Percentiles rank a stretch among this genome's conserved stretches.
Conservation (phyloP, 768 basidiomycete species). For the Daedaleopsis nitida region DNA sequence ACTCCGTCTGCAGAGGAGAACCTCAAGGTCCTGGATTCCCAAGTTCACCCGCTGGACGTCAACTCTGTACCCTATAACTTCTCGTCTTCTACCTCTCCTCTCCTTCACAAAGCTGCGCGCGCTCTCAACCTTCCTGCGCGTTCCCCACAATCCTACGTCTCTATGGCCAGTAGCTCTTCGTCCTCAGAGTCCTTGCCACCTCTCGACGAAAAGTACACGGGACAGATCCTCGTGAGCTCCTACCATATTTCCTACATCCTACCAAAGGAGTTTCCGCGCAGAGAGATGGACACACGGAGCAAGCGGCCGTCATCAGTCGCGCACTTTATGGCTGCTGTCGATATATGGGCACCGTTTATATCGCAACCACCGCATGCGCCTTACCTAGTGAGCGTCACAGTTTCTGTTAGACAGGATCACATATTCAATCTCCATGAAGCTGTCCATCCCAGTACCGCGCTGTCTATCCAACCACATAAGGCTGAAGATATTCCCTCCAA, state of each 20-base stretch:
- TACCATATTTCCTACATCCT: conserved; percentile 78
- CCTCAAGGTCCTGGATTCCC: conserved; percentile 69
- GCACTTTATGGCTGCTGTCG: conserved; percentile 82
- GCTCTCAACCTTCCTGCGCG: conserved; percentile 67
- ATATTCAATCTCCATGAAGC: conserved; percentile 38
- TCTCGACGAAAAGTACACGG: conserved; percentile 69
- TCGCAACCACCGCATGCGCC: conserved; percentile 71
- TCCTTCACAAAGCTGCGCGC: conserved; percentile 68
- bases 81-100: conserved; percentile 59
- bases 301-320: conserved; percentile 40
- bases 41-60: conserved; percentile 75
- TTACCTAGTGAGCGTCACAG: conserved; percentile 54
- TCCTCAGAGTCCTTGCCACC: conserved; percentile 41
- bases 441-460: conserved; percentile 76
- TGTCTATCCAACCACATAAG: conserved; percentile 78
- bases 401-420: background rate
- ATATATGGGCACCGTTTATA: conserved; percentile 71
- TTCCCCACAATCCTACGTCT: conserved; percentile 59
- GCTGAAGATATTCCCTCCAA: conserved; percentile 72
- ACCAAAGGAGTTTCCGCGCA: conserved; percentile 59
- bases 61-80: conserved; percentile 77
- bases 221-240: conserved; percentile 73
- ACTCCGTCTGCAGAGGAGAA: conserved; percentile 62
- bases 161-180: conserved; percentile 44
- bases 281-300: conserved; percentile 19